Evolutionary conservation across 2,329 filamentous ascomycete species (phyloP).

Genomic region (Blastomyces percursus): DNA sequence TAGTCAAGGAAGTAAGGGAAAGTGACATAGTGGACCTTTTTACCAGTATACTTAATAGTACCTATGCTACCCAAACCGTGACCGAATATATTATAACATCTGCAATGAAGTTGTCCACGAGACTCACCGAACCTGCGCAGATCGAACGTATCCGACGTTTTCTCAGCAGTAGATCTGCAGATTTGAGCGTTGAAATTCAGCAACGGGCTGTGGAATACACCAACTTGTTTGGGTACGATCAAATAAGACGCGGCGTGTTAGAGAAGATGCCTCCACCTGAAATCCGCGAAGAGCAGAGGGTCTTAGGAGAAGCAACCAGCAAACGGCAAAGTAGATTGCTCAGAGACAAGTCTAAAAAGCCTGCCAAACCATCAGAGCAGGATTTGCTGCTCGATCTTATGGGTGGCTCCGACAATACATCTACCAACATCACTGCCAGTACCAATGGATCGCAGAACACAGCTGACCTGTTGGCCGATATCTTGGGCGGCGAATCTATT

Average conservation of each 20-base stretch:
- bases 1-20: constrained; percentile 72
- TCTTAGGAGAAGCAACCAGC: constrained; percentile 64
- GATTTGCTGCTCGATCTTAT: constrained; percentile 88
- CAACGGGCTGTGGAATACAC: constrained; percentile 91
- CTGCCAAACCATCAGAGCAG: constrained; percentile 74
- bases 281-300: constrained; percentile 88
- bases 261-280: constrained; percentile 98
- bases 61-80: constrained; percentile 79
- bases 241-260: constrained; percentile 76
- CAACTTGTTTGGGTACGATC: constrained; percentile 84
- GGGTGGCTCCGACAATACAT: constrained; percentile 62
- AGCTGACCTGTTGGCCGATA: constrained; percentile 80
- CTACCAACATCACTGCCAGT: constrained; percentile 43
- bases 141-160: constrained; percentile 74
- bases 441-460: constrained; percentile 57
- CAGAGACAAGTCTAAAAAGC: constrained; percentile 63
- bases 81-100: constrained; percentile 95
- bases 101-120: constrained; percentile 86
- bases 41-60: constrained; percentile 82
- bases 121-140: constrained; percentile 72
- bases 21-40: constrained; percentile 90
- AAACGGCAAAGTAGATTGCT: constrained; percentile 51
- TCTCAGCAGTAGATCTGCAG: constrained; percentile 66
- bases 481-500: constrained; percentile 63
- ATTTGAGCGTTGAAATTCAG: constrained; percentile 89